Percentiles rank a stretch among this genome's conserved stretches.
Evolutionary conservation across 106 monocot species (phyloP).

Genomic region (Hemerocallis citrina): DNA sequence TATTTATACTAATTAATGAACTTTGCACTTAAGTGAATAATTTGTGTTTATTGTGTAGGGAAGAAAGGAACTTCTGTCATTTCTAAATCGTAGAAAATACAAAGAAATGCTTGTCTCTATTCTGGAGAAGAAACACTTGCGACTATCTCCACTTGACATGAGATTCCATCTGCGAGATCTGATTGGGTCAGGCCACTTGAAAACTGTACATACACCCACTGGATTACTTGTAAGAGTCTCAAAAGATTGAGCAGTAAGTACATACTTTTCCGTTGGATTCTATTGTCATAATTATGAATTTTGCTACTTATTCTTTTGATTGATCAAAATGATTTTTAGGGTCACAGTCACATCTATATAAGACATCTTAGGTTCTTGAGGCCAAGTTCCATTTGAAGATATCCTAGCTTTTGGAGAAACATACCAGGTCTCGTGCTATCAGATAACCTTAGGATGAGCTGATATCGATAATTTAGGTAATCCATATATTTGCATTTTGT

Average conservation of each 20-base stretch:
- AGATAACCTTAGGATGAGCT: neutral
- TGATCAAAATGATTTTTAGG: neutral
- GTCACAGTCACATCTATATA: neutral
- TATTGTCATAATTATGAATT: neutral
- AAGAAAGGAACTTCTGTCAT: slow-evolving; percentile 74
- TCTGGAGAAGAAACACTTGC: slow-evolving; percentile 69
- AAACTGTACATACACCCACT: slow-evolving; percentile 56
- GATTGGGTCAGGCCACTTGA: slow-evolving; percentile 87
- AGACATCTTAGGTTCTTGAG: neutral
- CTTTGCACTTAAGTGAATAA: too few relatives aligned
- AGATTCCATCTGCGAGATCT: slow-evolving; percentile 85
- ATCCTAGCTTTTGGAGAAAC: neutral
- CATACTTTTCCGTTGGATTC: neutral
- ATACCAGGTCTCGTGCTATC: neutral
- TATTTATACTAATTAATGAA: too few relatives aligned
- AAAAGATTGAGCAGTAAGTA: slow-evolving; percentile 29
- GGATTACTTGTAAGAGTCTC: slow-evolving; percentile 68
- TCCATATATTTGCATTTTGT: neutral
- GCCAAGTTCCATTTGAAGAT: neutral
- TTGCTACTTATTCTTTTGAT: slow-evolving; percentile 4
- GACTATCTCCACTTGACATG: slow-evolving; percentile 69
- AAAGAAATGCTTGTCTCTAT: slow-evolving; percentile 67
- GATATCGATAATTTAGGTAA: neutral
- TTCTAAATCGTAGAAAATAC: slow-evolving; percentile 60
- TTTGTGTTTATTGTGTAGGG: slow-evolving; percentile 47